phyloP scores from a whole-genome alignment of 441 rosid species.

The Croton setiger region DNA sequence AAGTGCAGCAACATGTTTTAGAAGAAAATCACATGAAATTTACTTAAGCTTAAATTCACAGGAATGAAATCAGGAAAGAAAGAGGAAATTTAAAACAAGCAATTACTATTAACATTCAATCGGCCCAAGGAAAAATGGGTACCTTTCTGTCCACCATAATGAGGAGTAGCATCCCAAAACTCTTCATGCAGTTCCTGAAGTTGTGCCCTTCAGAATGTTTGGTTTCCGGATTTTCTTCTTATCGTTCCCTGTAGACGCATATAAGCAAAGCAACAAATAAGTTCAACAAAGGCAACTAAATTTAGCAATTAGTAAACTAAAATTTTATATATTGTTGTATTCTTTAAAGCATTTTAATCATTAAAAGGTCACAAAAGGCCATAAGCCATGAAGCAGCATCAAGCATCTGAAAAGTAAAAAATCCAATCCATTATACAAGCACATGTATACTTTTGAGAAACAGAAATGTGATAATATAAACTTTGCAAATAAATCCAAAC shows the following conservation, averaged over 20 bases:
- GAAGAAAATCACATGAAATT: too few relatives aligned
- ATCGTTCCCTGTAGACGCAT: constrained; percentile 28
- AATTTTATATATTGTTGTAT: neutral
- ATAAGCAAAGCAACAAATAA: constrained; percentile 10
- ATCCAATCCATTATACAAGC: neutral
- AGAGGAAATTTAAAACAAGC: too few relatives aligned
- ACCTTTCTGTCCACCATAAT: constrained; percentile 86
- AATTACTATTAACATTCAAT: neutral
- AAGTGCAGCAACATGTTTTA: too few relatives aligned
- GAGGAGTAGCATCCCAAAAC: constrained; percentile 96
- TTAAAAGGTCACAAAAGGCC: neutral
- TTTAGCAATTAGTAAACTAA: neutral
- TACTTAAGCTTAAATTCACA: too few relatives aligned
- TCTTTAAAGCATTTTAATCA: neutral
- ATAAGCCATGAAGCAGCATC: neutral
- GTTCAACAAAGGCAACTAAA: constrained; percentile 2
- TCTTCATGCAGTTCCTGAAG: constrained; percentile 76
- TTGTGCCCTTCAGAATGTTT: constrained; percentile 64
- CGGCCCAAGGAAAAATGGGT: neutral
- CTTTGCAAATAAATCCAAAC: neutral
- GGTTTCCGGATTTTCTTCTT: constrained; percentile 72
- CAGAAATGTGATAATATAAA: neutral
- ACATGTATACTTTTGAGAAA: neutral
- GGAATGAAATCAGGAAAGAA: too few relatives aligned
- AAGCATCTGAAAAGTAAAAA: neutral